Evolutionary conservation across 1,139 yeast species (phyloP).

Genomic region (Blastobotrys persicus): DNA sequence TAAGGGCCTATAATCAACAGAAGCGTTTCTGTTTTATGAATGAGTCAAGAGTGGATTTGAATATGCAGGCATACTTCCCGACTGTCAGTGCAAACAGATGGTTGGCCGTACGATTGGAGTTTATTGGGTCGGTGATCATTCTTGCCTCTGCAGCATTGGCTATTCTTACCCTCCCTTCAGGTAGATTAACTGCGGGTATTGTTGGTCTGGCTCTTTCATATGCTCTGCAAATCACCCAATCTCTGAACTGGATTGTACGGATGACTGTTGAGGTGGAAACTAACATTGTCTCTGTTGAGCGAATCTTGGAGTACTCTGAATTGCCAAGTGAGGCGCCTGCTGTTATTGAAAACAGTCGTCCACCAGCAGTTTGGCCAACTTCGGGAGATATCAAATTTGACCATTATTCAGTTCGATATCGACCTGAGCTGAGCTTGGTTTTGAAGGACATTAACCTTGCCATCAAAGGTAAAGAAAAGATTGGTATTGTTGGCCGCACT

Average conservation of each 20-base stretch:
- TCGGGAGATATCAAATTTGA: constrained; percentile 69
- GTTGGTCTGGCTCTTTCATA: constrained; percentile 93
- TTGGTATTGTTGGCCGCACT: constrained; percentile 96
- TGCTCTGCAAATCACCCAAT: constrained; percentile 87
- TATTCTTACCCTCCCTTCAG: constrained; percentile 63
- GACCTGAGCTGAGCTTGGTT: constrained; percentile 80
- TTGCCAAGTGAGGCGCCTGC: constrained; percentile 81
- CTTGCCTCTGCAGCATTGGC: constrained; percentile 82
- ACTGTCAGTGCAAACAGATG: constrained; percentile 93
- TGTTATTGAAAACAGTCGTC: constrained; percentile 65
- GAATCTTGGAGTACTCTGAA: constrained; percentile 81
- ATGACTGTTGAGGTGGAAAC: constrained; percentile 98
- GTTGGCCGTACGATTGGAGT: constrained; percentile 92
- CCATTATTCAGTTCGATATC: constrained; percentile 77
- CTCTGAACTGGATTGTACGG: constrained; percentile 94
- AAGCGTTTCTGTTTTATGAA: constrained; percentile 70
- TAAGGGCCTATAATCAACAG: constrained; percentile 82
- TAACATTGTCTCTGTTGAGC: constrained; percentile 93
- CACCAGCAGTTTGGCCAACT: constrained; percentile 73
- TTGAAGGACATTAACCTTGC: constrained; percentile 66
- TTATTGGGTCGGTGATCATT: constrained; percentile 83
- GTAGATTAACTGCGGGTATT: constrained; percentile 77
- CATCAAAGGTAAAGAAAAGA: constrained; percentile 74
- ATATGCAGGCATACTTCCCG: constrained; percentile 90
- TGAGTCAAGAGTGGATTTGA: constrained; percentile 74